phyloP scores from a whole-genome alignment of 805 yeast species.

The Blastobotrys attinorum region DNA sequence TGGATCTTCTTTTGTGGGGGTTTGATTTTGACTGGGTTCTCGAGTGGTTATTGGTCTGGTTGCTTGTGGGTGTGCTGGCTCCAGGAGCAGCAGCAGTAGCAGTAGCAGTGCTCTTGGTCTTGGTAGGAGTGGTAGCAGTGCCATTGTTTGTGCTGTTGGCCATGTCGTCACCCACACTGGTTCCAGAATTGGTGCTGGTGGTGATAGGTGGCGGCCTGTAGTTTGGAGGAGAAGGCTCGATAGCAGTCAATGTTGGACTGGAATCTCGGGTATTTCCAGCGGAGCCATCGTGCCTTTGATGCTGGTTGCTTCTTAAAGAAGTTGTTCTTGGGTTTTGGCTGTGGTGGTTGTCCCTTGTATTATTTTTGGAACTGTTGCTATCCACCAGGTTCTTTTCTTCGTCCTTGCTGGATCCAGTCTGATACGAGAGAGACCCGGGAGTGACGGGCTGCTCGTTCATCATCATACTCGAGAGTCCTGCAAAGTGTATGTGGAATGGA shows the following conservation, averaged over 20 bases:
- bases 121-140: neutral
- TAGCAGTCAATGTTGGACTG: constrained; percentile 4
- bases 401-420: too few species aligned
- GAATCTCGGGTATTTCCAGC: neutral
- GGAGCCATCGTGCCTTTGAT: neutral
- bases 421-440: too few species aligned
- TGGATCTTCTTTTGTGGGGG: constrained; percentile 73
- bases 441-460: too few species aligned
- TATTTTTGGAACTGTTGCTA: too few species aligned
- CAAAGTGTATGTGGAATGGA: too few species aligned
- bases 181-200: neutral
- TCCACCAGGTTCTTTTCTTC: too few species aligned
- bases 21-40: too few species aligned
- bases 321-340: too few species aligned
- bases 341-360: too few species aligned
- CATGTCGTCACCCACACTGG: neutral
- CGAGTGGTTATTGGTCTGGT: neutral
- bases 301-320: too few species aligned
- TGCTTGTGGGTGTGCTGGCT: neutral
- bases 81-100: too few species aligned
- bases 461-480: too few species aligned
- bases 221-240: constrained; percentile 5
- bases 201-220: neutral
- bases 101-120: neutral
- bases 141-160: neutral